Base-by-base conservation (phyloP, 192 early-diverging fungal genomes). In the Gaertneriomyces semiglobifer region DNA sequence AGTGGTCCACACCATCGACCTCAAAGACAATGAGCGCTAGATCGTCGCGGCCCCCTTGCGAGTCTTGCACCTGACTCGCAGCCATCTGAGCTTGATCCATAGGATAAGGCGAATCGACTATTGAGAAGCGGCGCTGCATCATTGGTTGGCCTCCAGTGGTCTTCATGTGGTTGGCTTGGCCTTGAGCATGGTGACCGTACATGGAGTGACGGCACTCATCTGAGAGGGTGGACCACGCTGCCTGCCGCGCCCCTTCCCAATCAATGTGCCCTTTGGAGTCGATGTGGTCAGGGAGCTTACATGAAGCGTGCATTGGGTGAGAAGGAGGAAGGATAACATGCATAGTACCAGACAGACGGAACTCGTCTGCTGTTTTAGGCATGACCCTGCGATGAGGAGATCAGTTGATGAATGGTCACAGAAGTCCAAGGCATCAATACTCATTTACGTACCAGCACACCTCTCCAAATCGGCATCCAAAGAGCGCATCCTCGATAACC, bases 1-100 rank as follows among this genome's bases (percentile, higher is more conserved):
- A 20, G 39, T 57, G 33, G 55, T 57, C 55, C 16, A 57, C 55
- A 16, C 55, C 55, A 57, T 57, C 55, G 4, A 57, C 55, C 4
- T 57, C 55, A 5, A 57, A 39, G 33, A 57, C 39, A 5, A 57
- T 14, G 20, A 57, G 38, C 12, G 55, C 55, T 12, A 57, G 8
- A 14, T 57, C 55, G 4, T 57, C 33, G 19, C 5, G 14, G 16
- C 12, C 16, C 14, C 9, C 33, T 9, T 57, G 14, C 6, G 55
- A 39, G 20, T 57, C 55, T 0, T 16, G 20, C 9, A 8, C 33
- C n/a, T 38, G 18, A 14, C 38, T 14, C 1, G 48, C 12, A 2
- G 0, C 48, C 11, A 18, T 12, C 4, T 4, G 20, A 12, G 6
- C 18, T 25, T 4, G 16, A 4, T 39, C 39, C 16, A 38, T 14